Percentiles rank a stretch among this genome's conserved stretches.
These are phyloP conservation scores for Mycosphaerella sp. DNA, from an alignment of 2,329 filamentous ascomycete species.

Conservation along the genomic window DNA sequence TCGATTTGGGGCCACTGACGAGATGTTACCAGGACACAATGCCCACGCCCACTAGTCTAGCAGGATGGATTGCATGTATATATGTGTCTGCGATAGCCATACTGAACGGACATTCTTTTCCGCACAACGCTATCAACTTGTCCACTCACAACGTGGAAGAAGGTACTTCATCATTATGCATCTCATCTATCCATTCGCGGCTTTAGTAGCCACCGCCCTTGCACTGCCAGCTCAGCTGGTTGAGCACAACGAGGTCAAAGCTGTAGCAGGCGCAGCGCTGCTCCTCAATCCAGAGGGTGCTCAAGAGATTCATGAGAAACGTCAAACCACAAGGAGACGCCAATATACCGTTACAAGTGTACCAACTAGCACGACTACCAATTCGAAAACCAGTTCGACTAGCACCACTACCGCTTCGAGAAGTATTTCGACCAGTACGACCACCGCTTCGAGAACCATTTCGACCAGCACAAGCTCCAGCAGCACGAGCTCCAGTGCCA, in stretches of 20 bases:
- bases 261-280: neutral
- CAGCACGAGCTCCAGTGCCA: neutral
- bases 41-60: neutral
- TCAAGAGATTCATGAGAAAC: slow-evolving; percentile 3
- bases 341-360: neutral
- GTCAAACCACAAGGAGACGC: neutral
- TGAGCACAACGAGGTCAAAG: slow-evolving; percentile 5
- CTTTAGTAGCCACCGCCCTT: slow-evolving; percentile 2
- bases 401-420: neutral
- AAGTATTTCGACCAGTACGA: neutral
- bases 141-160: neutral
- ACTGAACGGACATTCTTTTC: neutral
- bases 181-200: slow-evolving; percentile 4
- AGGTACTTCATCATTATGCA: neutral
- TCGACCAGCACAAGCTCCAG: neutral
- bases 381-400: too few relatives aligned
- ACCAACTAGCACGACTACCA: neutral
- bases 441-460: neutral
- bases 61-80: neutral
- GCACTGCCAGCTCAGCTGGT: slow-evolving; percentile 3
- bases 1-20: slow-evolving; percentile 4
- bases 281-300: slow-evolving; percentile 2
- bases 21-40: neutral
- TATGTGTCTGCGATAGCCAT: neutral
- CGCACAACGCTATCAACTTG: neutral